A percentile compares a stretch with the other conserved stretches of the same genome.
These are phyloP conservation scores for Nigrospora oryzae DNA, from an alignment of 2,329 filamentous ascomycete genomes.

Conservation along the genomic window DNA sequence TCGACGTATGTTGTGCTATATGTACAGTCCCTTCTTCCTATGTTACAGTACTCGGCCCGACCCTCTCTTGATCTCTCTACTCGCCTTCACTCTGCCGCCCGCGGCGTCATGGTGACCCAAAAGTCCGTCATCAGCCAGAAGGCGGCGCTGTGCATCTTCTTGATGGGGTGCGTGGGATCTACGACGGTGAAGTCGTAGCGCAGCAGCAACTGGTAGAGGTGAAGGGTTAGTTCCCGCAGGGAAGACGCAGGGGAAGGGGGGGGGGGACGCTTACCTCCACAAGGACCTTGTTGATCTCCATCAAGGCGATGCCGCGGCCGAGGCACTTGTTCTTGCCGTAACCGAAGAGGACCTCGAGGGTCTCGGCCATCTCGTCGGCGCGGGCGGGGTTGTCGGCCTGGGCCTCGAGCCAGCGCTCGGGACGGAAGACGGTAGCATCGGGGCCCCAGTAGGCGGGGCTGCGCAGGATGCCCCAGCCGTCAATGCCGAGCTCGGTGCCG, in stretches of 20 bases:
- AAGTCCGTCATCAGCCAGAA: slow-evolving; percentile 26
- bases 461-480: slow-evolving; percentile 26
- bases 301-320: slow-evolving; percentile 5
- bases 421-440: slow-evolving; percentile 25
- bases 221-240: not conserved
- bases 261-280: not conserved
- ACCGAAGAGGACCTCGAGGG: slow-evolving; percentile 7
- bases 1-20: no score
- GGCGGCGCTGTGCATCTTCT: slow-evolving; percentile 19
- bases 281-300: slow-evolving; percentile 6
- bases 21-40: no score
- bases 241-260: not conserved
- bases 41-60: no score
- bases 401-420: slow-evolving; percentile 36
- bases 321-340: slow-evolving; percentile 7
- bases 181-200: slow-evolving; percentile 23
- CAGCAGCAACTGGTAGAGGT: slow-evolving; percentile 16
- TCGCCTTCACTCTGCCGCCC: not conserved
- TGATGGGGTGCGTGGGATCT: slow-evolving; percentile 23
- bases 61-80: not conserved
- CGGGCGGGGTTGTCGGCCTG: slow-evolving; percentile 11
- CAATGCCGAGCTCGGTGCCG: slow-evolving; percentile 28
- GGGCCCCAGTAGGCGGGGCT: slow-evolving; percentile 23
- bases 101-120: slow-evolving; percentile 19
- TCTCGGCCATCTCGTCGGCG: slow-evolving; percentile 4